phyloP scores from a whole-genome alignment of 352 stramenopile genomes.

The Phytophthora crassamura region DNA sequence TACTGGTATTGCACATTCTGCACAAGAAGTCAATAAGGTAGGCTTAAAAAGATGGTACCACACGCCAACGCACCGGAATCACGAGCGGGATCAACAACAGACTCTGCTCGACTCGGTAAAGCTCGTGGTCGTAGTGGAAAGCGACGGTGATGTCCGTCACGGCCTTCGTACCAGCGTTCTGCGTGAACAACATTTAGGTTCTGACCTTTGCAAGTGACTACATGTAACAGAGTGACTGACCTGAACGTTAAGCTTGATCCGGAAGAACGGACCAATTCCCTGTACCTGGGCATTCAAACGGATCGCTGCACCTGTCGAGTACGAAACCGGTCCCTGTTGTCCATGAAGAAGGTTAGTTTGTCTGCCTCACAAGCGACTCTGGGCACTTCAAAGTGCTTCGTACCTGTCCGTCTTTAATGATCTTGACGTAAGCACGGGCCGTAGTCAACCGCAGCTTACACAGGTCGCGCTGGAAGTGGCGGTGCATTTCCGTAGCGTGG shows the following conservation, averaged over 20 bases:
- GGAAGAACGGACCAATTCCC: slow-evolving; percentile 80
- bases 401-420: slow-evolving; percentile 90
- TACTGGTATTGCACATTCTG: slow-evolving; percentile 83
- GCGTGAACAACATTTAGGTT: background rate
- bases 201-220: background rate
- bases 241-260: slow-evolving; percentile 85
- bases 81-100: slow-evolving; percentile 71
- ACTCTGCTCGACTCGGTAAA: slow-evolving; percentile 77
- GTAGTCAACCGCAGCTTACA: slow-evolving; percentile 90
- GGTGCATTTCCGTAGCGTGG: slow-evolving; percentile 91
- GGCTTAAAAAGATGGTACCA: slow-evolving; percentile 1
- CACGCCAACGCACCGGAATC: slow-evolving; percentile 57
- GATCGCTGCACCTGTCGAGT: slow-evolving; percentile 74
- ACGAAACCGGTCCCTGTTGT: slow-evolving; percentile 67
- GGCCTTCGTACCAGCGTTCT: slow-evolving; percentile 76
- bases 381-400: background rate
- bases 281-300: slow-evolving; percentile 86
- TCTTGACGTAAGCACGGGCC: slow-evolving; percentile 90
- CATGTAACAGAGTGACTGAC: slow-evolving; percentile 24
- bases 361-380: too few relatives aligned
- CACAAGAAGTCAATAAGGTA: slow-evolving; percentile 3
- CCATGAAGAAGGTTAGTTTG: slow-evolving; percentile 5
- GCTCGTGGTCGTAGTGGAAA: slow-evolving; percentile 80
- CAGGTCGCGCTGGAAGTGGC: slow-evolving; percentile 91
- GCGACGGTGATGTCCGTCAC: slow-evolving; percentile 71